Conservation (phyloP, 2,329 filamentous ascomycete species). For the Malbranchea zuffiana region DNA sequence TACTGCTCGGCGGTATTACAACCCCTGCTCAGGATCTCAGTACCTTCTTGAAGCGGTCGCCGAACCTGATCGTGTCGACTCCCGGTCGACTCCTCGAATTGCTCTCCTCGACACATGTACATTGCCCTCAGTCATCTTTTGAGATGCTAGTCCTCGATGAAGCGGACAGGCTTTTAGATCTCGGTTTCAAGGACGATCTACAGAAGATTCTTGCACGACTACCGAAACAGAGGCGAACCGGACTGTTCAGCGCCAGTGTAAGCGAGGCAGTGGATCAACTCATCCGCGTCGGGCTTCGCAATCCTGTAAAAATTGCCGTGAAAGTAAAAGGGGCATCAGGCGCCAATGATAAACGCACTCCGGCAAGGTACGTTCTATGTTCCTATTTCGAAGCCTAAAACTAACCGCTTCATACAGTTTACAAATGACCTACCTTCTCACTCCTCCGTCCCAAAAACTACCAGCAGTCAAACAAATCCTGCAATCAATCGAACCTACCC, state of each 20-base stretch:
- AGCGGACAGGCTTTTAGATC: slow-evolving; percentile 80
- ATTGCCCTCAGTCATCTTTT: slow-evolving; percentile 78
- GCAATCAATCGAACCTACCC: slow-evolving; percentile 55
- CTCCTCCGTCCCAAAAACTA: slow-evolving; percentile 68
- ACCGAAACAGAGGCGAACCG: slow-evolving; percentile 87
- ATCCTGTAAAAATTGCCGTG: slow-evolving; percentile 89
- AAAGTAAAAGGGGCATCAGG: slow-evolving; percentile 72
- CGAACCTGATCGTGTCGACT: slow-evolving; percentile 82
- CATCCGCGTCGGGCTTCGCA: slow-evolving; percentile 79
- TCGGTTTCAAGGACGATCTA: slow-evolving; percentile 86
- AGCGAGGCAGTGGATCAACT: slow-evolving; percentile 90
- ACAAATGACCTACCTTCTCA: slow-evolving; percentile 76
- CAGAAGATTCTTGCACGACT: slow-evolving; percentile 73
- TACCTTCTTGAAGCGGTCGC: slow-evolving; percentile 68
- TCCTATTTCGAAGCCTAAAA: neutral
- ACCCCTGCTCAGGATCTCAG: slow-evolving; percentile 78
- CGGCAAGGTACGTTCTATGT: slow-evolving; percentile 48
- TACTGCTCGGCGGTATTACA: slow-evolving; percentile 68
- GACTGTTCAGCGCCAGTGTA: slow-evolving; percentile 90
- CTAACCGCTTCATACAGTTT: slow-evolving; percentile 40
- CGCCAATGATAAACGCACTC: slow-evolving; percentile 73
- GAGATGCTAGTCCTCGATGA: slow-evolving; percentile 90
- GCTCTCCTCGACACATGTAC: slow-evolving; percentile 73
- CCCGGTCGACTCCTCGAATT: slow-evolving; percentile 84
- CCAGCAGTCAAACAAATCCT: slow-evolving; percentile 63